phyloP scores from a whole-genome alignment of 2,329 filamentous ascomycete species.

The Curvularia hawaiiensis region DNA sequence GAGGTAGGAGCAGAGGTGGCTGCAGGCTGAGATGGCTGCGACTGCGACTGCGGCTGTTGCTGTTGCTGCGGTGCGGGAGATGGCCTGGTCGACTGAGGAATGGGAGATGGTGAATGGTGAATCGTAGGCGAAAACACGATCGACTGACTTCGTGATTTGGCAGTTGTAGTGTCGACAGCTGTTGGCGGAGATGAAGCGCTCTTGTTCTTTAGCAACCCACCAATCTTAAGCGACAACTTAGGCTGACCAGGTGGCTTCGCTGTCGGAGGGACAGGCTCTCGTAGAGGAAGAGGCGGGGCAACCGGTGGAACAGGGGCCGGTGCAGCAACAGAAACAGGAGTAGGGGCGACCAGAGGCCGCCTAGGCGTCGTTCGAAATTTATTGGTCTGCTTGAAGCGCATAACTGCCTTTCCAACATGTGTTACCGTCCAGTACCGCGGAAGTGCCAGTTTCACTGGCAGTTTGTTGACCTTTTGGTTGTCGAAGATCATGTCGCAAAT shows the following conservation, averaged over 20 bases:
- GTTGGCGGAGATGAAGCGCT: conserved; percentile 24
- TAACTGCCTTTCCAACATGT: conserved; percentile 55
- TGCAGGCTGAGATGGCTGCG: not conserved
- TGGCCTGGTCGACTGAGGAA: conserved; percentile 21
- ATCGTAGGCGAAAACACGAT: conserved; percentile 23
- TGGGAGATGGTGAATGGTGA: conserved; percentile 24
- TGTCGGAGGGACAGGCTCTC: conserved; percentile 12
- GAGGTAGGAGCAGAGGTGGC: conserved; percentile 13
- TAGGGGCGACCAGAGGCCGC: conserved; percentile 10
- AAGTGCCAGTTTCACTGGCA: conserved; percentile 57
- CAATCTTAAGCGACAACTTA: conserved; percentile 34
- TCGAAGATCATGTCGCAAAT: conserved; percentile 63
- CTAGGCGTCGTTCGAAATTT: conserved; percentile 27
- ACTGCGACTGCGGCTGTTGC: not conserved
- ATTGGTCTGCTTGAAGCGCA: conserved; percentile 39
- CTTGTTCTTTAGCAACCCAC: conserved; percentile 17
- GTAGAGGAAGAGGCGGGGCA: conserved; percentile 13
- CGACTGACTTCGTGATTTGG: conserved; percentile 22
- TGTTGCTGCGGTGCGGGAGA: conserved; percentile 20
- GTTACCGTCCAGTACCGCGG: conserved; percentile 63
- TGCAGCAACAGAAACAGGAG: not conserved
- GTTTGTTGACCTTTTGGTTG: conserved; percentile 50
- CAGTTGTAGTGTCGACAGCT: conserved; percentile 9
- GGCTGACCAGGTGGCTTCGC: conserved; percentile 11
- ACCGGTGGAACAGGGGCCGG: conserved; percentile 7